Evolutionary conservation across 768 basidiomycete species (phyloP).

Genomic region (Suillus americanus): DNA sequence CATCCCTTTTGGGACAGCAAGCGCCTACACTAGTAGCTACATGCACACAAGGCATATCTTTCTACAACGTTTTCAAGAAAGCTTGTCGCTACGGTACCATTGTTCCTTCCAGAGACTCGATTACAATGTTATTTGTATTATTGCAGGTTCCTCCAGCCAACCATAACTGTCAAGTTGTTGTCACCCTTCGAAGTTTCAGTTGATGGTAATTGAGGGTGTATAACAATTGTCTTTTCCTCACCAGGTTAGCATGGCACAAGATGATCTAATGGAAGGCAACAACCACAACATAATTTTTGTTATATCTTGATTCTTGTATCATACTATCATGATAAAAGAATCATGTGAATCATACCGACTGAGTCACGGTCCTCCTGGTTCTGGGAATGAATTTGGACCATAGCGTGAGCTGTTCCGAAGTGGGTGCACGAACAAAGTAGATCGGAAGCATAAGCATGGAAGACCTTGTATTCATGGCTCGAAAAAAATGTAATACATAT

Average conservation of each 20-base stretch:
- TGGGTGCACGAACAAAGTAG: not conserved
- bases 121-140: not conserved
- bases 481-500: not conserved
- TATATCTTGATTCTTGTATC: no score
- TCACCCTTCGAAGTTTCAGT: not conserved
- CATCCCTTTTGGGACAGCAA: constrained; percentile 6
- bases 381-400: not conserved
- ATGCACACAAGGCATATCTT: not conserved
- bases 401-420: not conserved
- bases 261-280: not conserved
- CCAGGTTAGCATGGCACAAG: not conserved
- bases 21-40: no score
- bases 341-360: not conserved
- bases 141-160: not conserved
- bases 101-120: not conserved
- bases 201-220: not conserved
- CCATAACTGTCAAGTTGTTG: not conserved
- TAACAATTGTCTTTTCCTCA: not conserved
- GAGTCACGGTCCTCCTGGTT: not conserved
- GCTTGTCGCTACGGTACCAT: not conserved
- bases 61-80: not conserved
- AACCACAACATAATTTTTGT: not conserved
- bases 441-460: not conserved
- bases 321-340: not conserved
- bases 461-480: not conserved